Evolutionary conservation across 495 filamentous ascomycete species (phyloP).

Genomic region (Cenococcum geophilum): DNA sequence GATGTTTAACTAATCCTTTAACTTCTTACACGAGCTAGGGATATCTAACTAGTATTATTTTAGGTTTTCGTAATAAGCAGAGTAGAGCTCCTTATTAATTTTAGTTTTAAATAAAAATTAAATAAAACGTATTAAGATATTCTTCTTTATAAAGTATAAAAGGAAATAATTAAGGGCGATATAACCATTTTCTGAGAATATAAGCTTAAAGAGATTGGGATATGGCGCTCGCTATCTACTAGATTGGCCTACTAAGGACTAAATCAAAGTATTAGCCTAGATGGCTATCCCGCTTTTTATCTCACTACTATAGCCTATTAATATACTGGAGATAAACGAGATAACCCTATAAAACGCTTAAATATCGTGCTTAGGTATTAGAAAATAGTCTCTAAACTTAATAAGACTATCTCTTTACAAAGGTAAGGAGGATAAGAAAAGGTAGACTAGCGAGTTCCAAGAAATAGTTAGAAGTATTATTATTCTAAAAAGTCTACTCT

Average conservation of each 20-base stretch:
- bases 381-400: constrained; percentile 14
- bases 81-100: constrained; percentile 29
- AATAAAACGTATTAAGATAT: constrained; percentile 12
- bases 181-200: constrained; percentile 31
- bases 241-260: constrained; percentile 41
- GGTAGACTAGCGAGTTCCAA: constrained; percentile 27
- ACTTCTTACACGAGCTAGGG: constrained; percentile 25
- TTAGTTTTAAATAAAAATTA: constrained; percentile 11
- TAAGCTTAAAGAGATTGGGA: constrained; percentile 7
- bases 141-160: constrained; percentile 32
- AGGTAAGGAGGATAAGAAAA: constrained; percentile 14
- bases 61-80: constrained; percentile 35
- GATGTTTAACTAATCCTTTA: constrained; percentile 25
- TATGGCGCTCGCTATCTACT: not conserved
- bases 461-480: too few relatives aligned
- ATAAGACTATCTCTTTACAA: constrained; percentile 20
- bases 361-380: constrained; percentile 16
- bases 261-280: constrained; percentile 33
- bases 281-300: constrained; percentile 36
- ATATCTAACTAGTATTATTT: constrained; percentile 15
- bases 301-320: not conserved
- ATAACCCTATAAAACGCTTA: too few relatives aligned
- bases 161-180: constrained; percentile 33
- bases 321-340: too few relatives aligned
- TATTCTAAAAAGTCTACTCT: constrained; percentile 35